Evolutionary conservation across 495 filamentous ascomycete species (phyloP).

Genomic region (Xylaria cubensis): DNA sequence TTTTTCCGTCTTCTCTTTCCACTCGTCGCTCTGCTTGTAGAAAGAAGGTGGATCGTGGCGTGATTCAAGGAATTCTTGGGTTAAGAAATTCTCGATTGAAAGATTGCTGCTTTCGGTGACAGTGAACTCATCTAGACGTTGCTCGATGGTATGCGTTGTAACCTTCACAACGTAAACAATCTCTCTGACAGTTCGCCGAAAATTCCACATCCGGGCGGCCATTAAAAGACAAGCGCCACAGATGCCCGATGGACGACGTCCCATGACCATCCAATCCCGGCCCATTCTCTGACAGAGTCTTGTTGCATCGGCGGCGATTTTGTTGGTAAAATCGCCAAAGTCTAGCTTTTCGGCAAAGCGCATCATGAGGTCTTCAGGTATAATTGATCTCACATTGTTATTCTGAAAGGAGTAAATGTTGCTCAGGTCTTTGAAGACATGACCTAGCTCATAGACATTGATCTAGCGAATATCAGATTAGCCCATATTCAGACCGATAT

Average conservation of each 20-base stretch:
- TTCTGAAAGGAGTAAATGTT: conserved; percentile 65
- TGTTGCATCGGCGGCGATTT: conserved; percentile 84
- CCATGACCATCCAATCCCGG: conserved; percentile 92
- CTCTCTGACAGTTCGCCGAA: conserved; percentile 86
- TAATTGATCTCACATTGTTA: conserved; percentile 61
- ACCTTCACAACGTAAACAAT: conserved; percentile 97
- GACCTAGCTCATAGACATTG: conserved; percentile 91
- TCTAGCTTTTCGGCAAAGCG: conserved; percentile 90
- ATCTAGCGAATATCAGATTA: conserved; percentile 55
- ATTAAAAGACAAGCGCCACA: conserved; percentile 94
- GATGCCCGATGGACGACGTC: conserved; percentile 90
- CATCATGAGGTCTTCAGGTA: conserved; percentile 85
- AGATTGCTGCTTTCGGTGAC: conserved; percentile 77
- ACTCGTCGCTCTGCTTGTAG: conserved; percentile 64
- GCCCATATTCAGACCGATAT: conserved; percentile 5
- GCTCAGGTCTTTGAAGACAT: conserved; percentile 78
- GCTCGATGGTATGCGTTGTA: conserved; percentile 85
- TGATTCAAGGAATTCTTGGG: conserved; percentile 58
- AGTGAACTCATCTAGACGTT: conserved; percentile 88
- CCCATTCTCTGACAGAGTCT: conserved; percentile 90
- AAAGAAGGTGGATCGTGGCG: conserved; percentile 83
- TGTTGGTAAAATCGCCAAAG: conserved; percentile 76
- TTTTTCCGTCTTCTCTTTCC: conserved; percentile 56
- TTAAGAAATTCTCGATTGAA: conserved; percentile 86
- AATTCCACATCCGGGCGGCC: conserved; percentile 97